Percentiles rank a stretch among this genome's conserved stretches.
These are phyloP conservation scores for Fagopyrum esculentum DNA, from an alignment of 148 eudicot genomes.

Conservation along the genomic window DNA sequence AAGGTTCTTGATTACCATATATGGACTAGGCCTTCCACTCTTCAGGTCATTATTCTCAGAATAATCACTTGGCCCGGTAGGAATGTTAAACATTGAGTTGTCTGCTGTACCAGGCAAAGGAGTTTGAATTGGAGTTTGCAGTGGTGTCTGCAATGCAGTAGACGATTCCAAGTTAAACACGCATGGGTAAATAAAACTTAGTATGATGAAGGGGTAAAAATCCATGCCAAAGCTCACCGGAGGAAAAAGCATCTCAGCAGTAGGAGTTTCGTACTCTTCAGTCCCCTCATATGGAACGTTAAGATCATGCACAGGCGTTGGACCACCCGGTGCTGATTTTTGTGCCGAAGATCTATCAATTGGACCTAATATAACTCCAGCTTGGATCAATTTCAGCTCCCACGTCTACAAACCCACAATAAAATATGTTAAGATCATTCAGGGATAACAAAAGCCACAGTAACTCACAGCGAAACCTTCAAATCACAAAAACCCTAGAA, in stretches of 20 bases:
- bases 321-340: conserved; percentile 42
- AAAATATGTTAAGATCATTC: background rate
- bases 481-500: conserved; percentile 26
- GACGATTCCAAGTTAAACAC: background rate
- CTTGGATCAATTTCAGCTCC: conserved; percentile 91
- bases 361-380: conserved; percentile 69
- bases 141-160: conserved; percentile 44
- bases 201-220: background rate
- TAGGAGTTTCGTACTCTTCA: conserved; percentile 96
- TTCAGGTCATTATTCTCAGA: conserved; percentile 39
- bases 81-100: conserved; percentile 67
- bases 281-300: conserved; percentile 93
- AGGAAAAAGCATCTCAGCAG: conserved; percentile 92
- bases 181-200: background rate
- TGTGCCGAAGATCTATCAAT: conserved; percentile 53
- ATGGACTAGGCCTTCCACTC: conserved; percentile 71
- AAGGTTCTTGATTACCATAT: conserved; percentile 45
- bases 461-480: conserved; percentile 4
- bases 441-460: background rate
- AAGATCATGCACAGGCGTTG: conserved; percentile 84
- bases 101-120: conserved; percentile 80
- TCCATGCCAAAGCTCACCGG: conserved; percentile 46
- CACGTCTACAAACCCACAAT: conserved; percentile 45
- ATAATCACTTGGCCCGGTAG: conserved; percentile 71
- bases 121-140: conserved; percentile 81